phyloP scores from a whole-genome alignment of 2,329 filamentous ascomycete species.

The Penicillium griseofulvum region DNA sequence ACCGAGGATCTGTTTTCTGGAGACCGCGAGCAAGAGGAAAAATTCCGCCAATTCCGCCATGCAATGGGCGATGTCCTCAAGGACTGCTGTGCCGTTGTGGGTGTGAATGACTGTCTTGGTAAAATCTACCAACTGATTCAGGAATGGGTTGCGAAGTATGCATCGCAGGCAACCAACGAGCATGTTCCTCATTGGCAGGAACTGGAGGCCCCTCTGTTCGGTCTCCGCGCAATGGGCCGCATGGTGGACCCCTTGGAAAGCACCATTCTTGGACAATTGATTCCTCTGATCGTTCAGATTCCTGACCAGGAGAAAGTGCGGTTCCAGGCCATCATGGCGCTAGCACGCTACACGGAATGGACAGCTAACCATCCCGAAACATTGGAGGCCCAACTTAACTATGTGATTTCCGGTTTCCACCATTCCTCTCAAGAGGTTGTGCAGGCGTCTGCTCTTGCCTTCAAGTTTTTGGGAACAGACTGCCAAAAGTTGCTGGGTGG shows the following conservation, averaged over 20 bases:
- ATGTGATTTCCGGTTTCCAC: slow-evolving; percentile 90
- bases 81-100: slow-evolving; percentile 94
- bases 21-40: slow-evolving; percentile 92
- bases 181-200: slow-evolving; percentile 94
- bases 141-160: slow-evolving; percentile 81
- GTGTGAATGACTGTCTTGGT: slow-evolving; percentile 81
- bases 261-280: slow-evolving; percentile 83
- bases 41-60: slow-evolving; percentile 94
- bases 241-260: slow-evolving; percentile 91
- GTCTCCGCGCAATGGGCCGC: slow-evolving; percentile 90
- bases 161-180: slow-evolving; percentile 67
- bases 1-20: slow-evolving; percentile 82
- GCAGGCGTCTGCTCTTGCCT: slow-evolving; percentile 84
- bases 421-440: slow-evolving; percentile 87
- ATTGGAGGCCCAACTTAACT: slow-evolving; percentile 87
- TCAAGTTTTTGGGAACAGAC: slow-evolving; percentile 96
- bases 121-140: slow-evolving; percentile 88
- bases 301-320: slow-evolving; percentile 96
- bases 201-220: slow-evolving; percentile 90
- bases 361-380: slow-evolving; percentile 91
- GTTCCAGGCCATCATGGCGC: slow-evolving; percentile 96
- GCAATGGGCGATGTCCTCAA: slow-evolving; percentile 98
- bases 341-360: slow-evolving; percentile 97
- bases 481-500: slow-evolving; percentile 82
- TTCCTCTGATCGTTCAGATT: slow-evolving; percentile 90